These are phyloP conservation scores for Dendrocalamus sinicus DNA, from an alignment of 176 grass and related monocot species.

Conservation along the genomic window DNA sequence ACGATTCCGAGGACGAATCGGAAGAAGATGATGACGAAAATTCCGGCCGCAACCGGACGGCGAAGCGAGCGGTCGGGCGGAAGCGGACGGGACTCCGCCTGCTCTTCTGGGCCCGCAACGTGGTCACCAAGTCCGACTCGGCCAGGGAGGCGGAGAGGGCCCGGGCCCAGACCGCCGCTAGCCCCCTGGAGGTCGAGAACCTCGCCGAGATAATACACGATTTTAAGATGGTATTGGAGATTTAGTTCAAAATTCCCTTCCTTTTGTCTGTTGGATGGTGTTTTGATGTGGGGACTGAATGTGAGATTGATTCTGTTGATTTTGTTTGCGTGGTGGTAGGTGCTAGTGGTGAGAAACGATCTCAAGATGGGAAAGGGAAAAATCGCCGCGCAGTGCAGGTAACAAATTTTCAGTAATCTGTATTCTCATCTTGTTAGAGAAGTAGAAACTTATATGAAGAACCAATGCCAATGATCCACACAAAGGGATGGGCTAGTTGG, in stretches of 20 bases:
- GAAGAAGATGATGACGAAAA: conserved; percentile 74
- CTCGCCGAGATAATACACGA: conserved; percentile 88
- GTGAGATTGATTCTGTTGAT: background rate
- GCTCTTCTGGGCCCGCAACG: conserved; percentile 60
- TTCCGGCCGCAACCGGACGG: conserved; percentile 9
- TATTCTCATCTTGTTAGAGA: background rate
- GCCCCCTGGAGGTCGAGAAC: conserved; percentile 77
- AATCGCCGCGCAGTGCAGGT: conserved; percentile 98
- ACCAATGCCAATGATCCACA: background rate
- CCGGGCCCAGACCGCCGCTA: conserved; percentile 30
- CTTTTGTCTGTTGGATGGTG: background rate
- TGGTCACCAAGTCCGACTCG: conserved; percentile 54
- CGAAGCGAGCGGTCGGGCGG: conserved; percentile 30
- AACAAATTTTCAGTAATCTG: background rate
- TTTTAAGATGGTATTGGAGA: conserved; percentile 82
- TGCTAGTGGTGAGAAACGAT: conserved; percentile 94
- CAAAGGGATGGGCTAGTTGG: background rate
- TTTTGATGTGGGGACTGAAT: background rate
- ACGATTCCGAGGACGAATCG: conserved; percentile 51
- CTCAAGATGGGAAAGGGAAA: conserved; percentile 99
- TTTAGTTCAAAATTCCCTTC: background rate
- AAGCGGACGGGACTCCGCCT: conserved; percentile 55
- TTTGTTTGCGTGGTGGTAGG: conserved; percentile 46
- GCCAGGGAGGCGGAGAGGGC: conserved; percentile 44
- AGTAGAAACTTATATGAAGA: background rate